Evolutionary conservation across 129 eudicot genomes (phyloP).

Genomic region (Artemisia argyi): DNA sequence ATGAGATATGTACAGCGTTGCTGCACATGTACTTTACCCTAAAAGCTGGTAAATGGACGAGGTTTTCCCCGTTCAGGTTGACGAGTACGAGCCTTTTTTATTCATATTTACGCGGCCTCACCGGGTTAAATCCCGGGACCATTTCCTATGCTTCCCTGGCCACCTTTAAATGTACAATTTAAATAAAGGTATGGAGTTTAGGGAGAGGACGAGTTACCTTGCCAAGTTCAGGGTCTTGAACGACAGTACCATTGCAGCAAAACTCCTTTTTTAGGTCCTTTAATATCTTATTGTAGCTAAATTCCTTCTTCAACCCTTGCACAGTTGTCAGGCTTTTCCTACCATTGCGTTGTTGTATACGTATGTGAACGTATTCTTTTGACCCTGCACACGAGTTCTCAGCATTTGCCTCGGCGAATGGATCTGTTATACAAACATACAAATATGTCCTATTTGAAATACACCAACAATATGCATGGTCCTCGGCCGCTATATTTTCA

Average conservation of each 20-base stretch:
- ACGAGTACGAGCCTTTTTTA: too few species aligned
- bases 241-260: constrained; percentile 93
- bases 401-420: constrained; percentile 94
- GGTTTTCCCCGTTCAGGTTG: too few species aligned
- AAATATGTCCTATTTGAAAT: neutral
- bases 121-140: too few species aligned
- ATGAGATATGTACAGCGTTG: too few species aligned
- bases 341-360: constrained; percentile 87
- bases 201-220: constrained; percentile 34
- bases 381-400: constrained; percentile 84
- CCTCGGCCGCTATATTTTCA: too few species aligned
- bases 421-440: constrained; percentile 43
- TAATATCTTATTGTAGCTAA: constrained; percentile 76
- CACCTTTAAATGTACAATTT: too few species aligned
- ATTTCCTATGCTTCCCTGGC: too few species aligned
- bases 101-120: too few species aligned
- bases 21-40: too few species aligned
- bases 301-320: constrained; percentile 83
- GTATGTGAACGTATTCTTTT: constrained; percentile 83
- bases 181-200: too few species aligned
- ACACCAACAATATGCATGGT: neutral
- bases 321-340: constrained; percentile 89
- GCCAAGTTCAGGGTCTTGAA: constrained; percentile 89
- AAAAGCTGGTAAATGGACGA: too few species aligned
- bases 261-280: constrained; percentile 86